phyloP scores from a whole-genome alignment of 2,329 filamentous ascomycete genomes.

The Aspergillus chevalieri region DNA sequence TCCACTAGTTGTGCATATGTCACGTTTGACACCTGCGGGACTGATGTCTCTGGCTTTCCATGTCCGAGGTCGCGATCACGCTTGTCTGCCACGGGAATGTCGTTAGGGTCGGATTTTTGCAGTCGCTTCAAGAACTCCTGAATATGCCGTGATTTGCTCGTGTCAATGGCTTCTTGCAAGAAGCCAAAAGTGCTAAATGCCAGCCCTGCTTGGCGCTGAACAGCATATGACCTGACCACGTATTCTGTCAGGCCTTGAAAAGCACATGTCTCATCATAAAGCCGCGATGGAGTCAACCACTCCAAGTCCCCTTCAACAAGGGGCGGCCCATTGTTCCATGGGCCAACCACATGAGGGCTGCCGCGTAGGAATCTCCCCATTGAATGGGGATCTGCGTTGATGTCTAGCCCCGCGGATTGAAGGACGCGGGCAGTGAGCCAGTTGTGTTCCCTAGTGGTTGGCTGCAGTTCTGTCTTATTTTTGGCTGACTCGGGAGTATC shows the following conservation, averaged over 20 bases:
- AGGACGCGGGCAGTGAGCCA: conserved; percentile 45
- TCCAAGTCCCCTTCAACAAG: conserved; percentile 15
- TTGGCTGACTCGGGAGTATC: conserved; percentile 9
- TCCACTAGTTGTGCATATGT: conserved; percentile 49
- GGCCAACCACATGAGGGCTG: conserved; percentile 23
- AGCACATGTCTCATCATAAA: conserved; percentile 31
- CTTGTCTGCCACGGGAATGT: conserved; percentile 14
- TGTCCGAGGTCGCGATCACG: conserved; percentile 2
- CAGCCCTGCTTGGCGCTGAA: conserved; percentile 17
- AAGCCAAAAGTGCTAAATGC: conserved; percentile 25
- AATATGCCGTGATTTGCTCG: conserved; percentile 30
- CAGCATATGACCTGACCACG: conserved; percentile 22
- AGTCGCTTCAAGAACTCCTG: conserved; percentile 24
- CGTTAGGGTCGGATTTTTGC: conserved; percentile 6
- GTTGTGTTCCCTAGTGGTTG: conserved; percentile 26
- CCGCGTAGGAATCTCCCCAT: conserved; percentile 36
- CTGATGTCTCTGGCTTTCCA: conserved; percentile 18
- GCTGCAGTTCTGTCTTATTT: conserved; percentile 14
- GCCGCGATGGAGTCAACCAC: conserved; percentile 17
- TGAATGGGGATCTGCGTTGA: conserved; percentile 40
- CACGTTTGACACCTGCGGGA: conserved; percentile 38
- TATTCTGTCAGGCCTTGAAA: conserved; percentile 28
- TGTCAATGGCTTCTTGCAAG: conserved; percentile 30
- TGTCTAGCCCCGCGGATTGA: conserved; percentile 43
- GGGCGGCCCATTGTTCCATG: conserved; percentile 23